Evolutionary conservation across 805 yeast species (phyloP), one percentile per base, ranked within the genome.

Genomic region (Candida vartiovaarae): DNA sequence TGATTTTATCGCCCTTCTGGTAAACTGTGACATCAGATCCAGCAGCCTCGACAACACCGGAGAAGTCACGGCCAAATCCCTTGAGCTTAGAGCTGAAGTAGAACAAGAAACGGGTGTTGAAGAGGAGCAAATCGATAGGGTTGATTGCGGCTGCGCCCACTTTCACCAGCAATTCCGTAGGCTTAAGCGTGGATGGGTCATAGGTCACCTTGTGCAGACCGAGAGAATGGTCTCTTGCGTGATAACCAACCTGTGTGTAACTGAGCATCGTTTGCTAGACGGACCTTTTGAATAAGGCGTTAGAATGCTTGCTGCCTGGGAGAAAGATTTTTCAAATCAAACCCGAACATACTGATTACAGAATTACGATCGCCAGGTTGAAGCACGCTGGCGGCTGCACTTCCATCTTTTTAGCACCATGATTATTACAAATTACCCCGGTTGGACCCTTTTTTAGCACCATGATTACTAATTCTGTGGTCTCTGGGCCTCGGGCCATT

Each of bases 101-200:
- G 69, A 69, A 48, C 53, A 52, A 9, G 54, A 8, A 29, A 30
- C 52, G 55, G 7, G 57, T 40, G 46, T 54, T 47, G 56, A 44
- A 47, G 46, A 76, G 75, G 49, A 74, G 67, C 66, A 76, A 10
- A 42, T 80, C 86, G 24, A 78, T 68, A 8, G 85, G 86, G 55
- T 80, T 80, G 24, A 71, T 59, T 1, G 80, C 82, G 35, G 64
- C 72, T 8, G 80, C 72, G 25, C 61, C 56, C 7, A 74, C 67
- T 54, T 72, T 67, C 42, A 80, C 65, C 3, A 78, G 59, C 3
- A 79, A 52, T 44, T 72, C 72, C 32, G 34, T 29, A 36, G 73
- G 62, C 4, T 56, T 44, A n/a, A 70, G 60, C 7, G 34, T 44
- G 4, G 51, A 26, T 3, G 46, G 36, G 7, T 48, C 51, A 31